A percentile compares a stretch with the other conserved stretches of the same genome.
Evolutionary conservation across 306 rosid species (phyloP).

Genomic region (Hylodesmum podocarpum): DNA sequence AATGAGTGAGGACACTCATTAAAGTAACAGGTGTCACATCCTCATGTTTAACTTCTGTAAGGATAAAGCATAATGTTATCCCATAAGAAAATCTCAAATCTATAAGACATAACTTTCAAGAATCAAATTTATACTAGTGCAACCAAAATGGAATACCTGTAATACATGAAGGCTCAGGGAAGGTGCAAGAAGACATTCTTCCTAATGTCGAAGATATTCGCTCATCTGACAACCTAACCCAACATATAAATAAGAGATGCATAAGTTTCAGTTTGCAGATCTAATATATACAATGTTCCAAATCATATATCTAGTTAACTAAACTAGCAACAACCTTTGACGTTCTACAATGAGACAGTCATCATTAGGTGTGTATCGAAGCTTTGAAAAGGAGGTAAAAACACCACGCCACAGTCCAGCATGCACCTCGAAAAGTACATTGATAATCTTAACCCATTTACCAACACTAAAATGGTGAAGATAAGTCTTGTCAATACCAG

Average conservation of each 20-base stretch:
- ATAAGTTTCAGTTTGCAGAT: not conserved
- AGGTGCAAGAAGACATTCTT: constrained; percentile 43
- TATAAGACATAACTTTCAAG: not conserved
- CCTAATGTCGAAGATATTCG: constrained; percentile 32
- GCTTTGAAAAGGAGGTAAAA: constrained; percentile 48
- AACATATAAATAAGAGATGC: not conserved
- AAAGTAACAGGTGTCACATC: constrained; percentile 37
- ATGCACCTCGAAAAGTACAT: constrained; percentile 45
- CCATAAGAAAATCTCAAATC: constrained; percentile 14
- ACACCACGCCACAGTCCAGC: constrained; percentile 61
- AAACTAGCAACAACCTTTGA: constrained; percentile 53
- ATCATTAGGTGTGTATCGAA: constrained; percentile 41
- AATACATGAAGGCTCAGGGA: constrained; percentile 36
- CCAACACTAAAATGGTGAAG: constrained; percentile 36
- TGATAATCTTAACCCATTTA: constrained; percentile 60
- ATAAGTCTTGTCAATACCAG: constrained; percentile 27
- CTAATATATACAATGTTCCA: not conserved
- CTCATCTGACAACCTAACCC: constrained; percentile 46
- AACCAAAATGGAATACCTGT: constrained; percentile 51
- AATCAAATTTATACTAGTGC: not conserved
- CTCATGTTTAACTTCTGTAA: constrained; percentile 45
- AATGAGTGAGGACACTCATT: constrained; percentile 57
- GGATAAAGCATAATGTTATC: constrained; percentile 1
- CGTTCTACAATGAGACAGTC: constrained; percentile 46
- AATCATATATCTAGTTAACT: constrained; percentile 4